These are phyloP conservation scores for Scleroderma citrinum DNA, from an alignment of 768 basidiomycete genomes.

Conservation along the genomic window DNA sequence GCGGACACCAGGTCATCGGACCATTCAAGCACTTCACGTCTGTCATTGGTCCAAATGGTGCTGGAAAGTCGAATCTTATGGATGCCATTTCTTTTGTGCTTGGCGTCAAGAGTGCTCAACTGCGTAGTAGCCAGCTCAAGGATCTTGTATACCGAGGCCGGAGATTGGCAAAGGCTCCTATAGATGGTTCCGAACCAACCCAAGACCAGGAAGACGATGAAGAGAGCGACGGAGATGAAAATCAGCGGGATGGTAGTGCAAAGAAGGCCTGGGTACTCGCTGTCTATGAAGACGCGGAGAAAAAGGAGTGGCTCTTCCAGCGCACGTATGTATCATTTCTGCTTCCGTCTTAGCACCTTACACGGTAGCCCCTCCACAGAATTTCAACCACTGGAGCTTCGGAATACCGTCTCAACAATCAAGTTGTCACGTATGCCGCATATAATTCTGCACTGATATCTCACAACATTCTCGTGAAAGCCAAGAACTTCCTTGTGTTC, in stretches of 20 bases:
- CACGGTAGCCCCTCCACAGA: conserved; percentile 34
- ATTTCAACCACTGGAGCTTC: conserved; percentile 84
- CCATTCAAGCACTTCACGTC: conserved; percentile 94
- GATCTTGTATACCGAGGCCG: conserved; percentile 95
- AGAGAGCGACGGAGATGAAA: conserved; percentile 43
- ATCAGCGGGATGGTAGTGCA: conserved; percentile 74
- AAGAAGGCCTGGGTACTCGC: conserved; percentile 96
- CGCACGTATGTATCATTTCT: conserved; percentile 62
- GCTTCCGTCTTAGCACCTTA: not conserved
- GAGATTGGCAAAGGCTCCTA: conserved; percentile 49
- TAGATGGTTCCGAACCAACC: conserved; percentile 38
- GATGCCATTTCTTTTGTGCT: conserved; percentile 99
- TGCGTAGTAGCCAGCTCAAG: conserved; percentile 89
- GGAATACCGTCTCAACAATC: conserved; percentile 84
- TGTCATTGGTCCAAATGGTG: conserved; percentile 97
- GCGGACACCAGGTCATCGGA: conserved; percentile 80
- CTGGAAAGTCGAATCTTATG: conserved; percentile 99
- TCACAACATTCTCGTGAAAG: conserved; percentile 97
- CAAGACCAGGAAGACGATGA: conserved; percentile 44
- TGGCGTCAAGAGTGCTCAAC: conserved; percentile 89
- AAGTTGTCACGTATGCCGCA: conserved; percentile 74
- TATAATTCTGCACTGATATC: conserved; percentile 85
- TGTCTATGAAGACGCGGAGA: conserved; percentile 70
- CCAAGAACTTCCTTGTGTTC: conserved; percentile 98
- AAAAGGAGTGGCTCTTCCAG: conserved; percentile 87